Base-by-base conservation (phyloP, 805 yeast genomes). In the Sporopachydermia lactativora region DNA sequence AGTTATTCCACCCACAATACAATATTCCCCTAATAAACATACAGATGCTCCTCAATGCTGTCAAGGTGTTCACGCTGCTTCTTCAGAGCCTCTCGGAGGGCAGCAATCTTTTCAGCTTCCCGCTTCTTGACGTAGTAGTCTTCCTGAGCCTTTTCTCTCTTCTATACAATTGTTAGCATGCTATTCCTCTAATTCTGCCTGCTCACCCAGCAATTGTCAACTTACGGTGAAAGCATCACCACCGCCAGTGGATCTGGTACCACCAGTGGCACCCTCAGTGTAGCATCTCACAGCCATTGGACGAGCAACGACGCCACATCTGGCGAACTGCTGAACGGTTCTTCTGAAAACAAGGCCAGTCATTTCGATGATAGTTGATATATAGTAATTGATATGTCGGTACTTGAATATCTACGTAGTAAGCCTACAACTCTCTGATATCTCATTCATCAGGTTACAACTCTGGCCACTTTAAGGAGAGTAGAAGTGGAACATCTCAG, bases 121-220 rank as follows among this genome's bases (percentile, higher is more conserved):
- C 81, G 95, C 66, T 84, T 78, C 64, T 75, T 83, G 62, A 86
- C 69, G 68, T 77, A 88, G 53, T 67, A 70, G 59, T 81, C 85
- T 68, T 89, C 98, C 58, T 77, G 78, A 47, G 95, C 95, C 65
- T 74, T 80, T 71, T 92, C 98, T 61, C 94, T 86, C 60, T 86
- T 84, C 71, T 71, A 51, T 52, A 61, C 56, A 3, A 36, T 39
- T 42, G 46, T 39, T 13, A 14, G 18, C 13, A 19, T 28, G 13
- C 13, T 18, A 24, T 24, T n/a, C 8, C 31, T 8, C n/a, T n/a
- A 24, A 28, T 15, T 38, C 13, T 4, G 18, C 11, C 16, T 28
- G 17, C 13, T 18, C 18, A 18, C 15, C n/a, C 8, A 6, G 15
- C 28, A 13, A 39, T 18, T 16, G 39, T 5, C 19, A 5, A 64